These are phyloP conservation scores for Annulohypoxylon stygium DNA, from an alignment of 495 filamentous ascomycete genomes.

Conservation along the genomic window DNA sequence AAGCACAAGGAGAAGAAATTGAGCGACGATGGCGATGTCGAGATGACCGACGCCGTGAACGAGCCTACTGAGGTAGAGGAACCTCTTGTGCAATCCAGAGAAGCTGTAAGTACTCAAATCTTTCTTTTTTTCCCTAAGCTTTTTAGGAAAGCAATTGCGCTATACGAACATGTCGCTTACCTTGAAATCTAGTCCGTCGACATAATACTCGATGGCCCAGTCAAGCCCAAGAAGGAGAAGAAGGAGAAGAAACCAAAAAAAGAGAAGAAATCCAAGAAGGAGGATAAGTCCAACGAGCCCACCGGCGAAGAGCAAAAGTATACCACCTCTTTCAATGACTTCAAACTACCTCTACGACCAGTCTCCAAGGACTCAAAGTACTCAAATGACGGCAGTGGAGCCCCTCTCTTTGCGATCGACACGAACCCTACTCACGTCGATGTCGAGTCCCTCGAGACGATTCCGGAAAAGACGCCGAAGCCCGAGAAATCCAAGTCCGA, in stretches of 20 bases:
- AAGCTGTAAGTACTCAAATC: constrained; percentile 22
- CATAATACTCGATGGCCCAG: background rate
- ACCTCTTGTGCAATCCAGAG: background rate
- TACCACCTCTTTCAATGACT: background rate
- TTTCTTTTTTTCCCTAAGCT: background rate
- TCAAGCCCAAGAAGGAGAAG: constrained; percentile 23
- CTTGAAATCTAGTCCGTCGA: constrained; percentile 3
- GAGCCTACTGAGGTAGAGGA: background rate
- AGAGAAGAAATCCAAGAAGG: constrained; percentile 30
- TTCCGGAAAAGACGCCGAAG: background rate
- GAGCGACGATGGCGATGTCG: background rate
- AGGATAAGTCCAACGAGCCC: too few relatives aligned
- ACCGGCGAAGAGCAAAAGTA: constrained; percentile 5
- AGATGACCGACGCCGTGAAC: background rate
- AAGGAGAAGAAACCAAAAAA: constrained; percentile 30
- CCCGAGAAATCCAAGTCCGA: constrained; percentile 1
- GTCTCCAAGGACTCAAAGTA: background rate
- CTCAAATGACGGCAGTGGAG: constrained; percentile 6
- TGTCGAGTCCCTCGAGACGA: constrained; percentile 4
- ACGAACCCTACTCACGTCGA: constrained; percentile 39
- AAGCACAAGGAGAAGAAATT: constrained; percentile 42
- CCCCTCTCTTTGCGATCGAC: constrained; percentile 43
- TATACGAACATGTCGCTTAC: constrained; percentile 4
- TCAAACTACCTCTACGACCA: constrained; percentile 3
- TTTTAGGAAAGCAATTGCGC: background rate